Conservation (phyloP, 1,284 basidiomycete genomes). For the Marasmius fiardii region DNA sequence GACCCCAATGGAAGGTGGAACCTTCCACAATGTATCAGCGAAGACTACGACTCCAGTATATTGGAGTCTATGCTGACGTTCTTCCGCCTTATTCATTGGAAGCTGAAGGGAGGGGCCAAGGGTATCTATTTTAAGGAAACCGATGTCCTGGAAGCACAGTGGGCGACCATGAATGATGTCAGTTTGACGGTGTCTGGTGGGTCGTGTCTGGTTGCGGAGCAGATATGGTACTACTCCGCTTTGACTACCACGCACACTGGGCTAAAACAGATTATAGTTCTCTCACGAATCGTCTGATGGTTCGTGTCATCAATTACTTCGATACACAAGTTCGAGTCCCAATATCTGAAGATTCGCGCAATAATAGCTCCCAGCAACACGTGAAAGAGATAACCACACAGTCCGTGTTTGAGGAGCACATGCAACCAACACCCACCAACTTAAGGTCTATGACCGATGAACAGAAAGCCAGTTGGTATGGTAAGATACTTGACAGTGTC, state of each 20-base stretch:
- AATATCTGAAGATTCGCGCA: conserved; percentile 31
- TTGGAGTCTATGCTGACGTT: conserved; percentile 88
- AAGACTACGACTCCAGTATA: conserved; percentile 89
- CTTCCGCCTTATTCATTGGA: conserved; percentile 94
- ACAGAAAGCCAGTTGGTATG: conserved; percentile 87
- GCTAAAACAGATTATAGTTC: conserved; percentile 46
- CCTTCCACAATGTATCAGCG: conserved; percentile 82
- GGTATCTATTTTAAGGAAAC: conserved; percentile 97
- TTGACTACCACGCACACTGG: neutral
- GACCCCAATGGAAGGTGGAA: conserved; percentile 89
- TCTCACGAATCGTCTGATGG: conserved; percentile 87
- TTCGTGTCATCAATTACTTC: conserved; percentile 90
- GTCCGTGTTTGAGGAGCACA: conserved; percentile 21
- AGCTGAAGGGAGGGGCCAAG: conserved; percentile 90
- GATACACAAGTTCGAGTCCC: conserved; percentile 91
- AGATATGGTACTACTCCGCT: conserved; percentile 71
- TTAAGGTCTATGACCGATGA: conserved; percentile 67
- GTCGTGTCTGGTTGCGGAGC: conserved; percentile 90
- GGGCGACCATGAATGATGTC: conserved; percentile 94
- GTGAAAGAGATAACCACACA: conserved; percentile 12
- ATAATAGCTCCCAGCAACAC: conserved; percentile 8
- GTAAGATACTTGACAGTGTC: conserved; percentile 92
- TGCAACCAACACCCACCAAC: conserved; percentile 19
- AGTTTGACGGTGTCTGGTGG: conserved; percentile 88
- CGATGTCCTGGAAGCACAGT: conserved; percentile 94